Percentiles rank a stretch among this genome's conserved stretches.
phyloP scores from a whole-genome alignment of 2,329 filamentous ascomycete species.

The Lasiodiplodia hormozganensis region DNA sequence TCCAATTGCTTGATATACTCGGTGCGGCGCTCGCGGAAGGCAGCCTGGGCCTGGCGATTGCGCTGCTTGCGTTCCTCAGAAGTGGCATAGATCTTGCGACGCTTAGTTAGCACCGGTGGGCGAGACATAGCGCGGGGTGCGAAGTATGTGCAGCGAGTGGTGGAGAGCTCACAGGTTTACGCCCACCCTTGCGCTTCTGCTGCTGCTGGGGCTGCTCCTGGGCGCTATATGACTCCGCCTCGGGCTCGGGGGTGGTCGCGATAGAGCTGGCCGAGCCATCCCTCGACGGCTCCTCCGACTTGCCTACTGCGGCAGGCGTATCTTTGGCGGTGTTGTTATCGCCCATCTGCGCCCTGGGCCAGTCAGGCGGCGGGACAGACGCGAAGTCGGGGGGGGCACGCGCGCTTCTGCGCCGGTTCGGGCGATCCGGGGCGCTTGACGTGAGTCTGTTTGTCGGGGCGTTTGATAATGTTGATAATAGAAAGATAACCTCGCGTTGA shows the following conservation, averaged over 20 bases:
- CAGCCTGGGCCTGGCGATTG: constrained; percentile 95
- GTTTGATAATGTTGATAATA: constrained; percentile 53
- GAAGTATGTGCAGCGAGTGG: constrained; percentile 31
- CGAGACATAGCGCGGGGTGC: constrained; percentile 42
- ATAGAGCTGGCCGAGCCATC: constrained; percentile 57
- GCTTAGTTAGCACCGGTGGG: constrained; percentile 46
- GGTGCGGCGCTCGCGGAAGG: constrained; percentile 93
- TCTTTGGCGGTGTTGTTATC: constrained; percentile 53
- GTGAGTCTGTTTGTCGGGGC: constrained; percentile 43
- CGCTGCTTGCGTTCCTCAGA: constrained; percentile 98
- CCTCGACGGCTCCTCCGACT: constrained; percentile 43
- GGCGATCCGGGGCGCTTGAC: constrained; percentile 29
- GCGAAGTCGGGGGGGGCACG: constrained; percentile 44
- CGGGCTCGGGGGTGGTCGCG: constrained; percentile 57
- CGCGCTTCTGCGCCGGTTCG: constrained; percentile 39
- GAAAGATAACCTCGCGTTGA: constrained; percentile 50
- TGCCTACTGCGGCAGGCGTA: constrained; percentile 54
- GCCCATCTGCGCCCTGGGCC: constrained; percentile 50
- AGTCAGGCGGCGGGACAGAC: constrained; percentile 39
- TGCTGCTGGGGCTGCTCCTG: constrained; percentile 54
- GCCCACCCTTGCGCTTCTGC: constrained; percentile 95
- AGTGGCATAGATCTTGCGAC: constrained; percentile 89
- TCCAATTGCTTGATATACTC: constrained; percentile 99
- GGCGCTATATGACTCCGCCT: constrained; percentile 49
- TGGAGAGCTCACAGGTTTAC: constrained; percentile 81